Conservation (phyloP, 2,329 filamentous ascomycete genomes). For the Fusarium phyllophilum region DNA sequence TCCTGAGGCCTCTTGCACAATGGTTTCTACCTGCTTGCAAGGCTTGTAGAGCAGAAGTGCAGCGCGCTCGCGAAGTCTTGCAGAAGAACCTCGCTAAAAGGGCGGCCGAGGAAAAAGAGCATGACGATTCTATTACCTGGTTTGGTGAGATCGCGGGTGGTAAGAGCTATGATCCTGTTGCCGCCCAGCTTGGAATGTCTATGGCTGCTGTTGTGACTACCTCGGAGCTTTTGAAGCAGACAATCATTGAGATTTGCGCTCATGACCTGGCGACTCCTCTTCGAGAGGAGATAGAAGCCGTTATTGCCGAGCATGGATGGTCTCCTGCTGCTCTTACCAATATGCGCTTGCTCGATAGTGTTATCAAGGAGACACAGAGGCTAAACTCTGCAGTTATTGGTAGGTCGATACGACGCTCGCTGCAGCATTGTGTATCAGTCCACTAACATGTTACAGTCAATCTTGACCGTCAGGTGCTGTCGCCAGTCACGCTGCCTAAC, state of each 20-base stretch:
- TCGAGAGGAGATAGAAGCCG: background rate
- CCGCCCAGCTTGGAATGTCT: background rate
- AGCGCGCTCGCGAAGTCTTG: background rate
- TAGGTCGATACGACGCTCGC: fast-evolving
- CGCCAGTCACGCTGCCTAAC: background rate
- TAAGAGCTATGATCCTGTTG: background rate
- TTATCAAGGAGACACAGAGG: background rate
- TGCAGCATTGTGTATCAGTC: fast-evolving
- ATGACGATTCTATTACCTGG: background rate
- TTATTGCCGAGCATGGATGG: background rate
- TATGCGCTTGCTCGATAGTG: background rate
- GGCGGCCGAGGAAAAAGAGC: background rate
- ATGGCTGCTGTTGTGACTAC: background rate
- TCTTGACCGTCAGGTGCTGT: background rate
- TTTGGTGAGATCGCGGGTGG: background rate
- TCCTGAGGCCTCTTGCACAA: background rate
- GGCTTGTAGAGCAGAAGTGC: background rate
- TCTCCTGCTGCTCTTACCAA: background rate
- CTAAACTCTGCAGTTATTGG: background rate
- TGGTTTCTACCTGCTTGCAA: background rate
- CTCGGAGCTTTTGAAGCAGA: background rate
- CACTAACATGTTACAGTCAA: background rate
- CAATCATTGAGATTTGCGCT: background rate
- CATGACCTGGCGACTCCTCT: background rate
- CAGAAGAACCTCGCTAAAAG: background rate